Conservation (phyloP, 352 stramenopile species). For the Pythium aphanidermatum region DNA sequence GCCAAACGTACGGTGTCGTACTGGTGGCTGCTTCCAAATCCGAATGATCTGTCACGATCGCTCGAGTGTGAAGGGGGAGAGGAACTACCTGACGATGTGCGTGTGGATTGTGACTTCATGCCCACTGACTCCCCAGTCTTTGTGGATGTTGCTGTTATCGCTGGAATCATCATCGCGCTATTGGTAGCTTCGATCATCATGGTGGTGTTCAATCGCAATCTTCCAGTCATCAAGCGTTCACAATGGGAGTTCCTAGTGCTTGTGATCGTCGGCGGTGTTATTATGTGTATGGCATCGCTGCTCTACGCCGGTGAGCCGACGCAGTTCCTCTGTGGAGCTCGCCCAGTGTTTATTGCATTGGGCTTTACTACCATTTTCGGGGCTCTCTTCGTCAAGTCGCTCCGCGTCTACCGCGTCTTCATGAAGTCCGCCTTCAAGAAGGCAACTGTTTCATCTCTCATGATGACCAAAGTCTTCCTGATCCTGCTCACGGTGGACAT, state of each 20-base stretch:
- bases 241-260: slow-evolving; percentile 29
- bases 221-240: slow-evolving; percentile 31
- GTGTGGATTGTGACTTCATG: slow-evolving; percentile 19
- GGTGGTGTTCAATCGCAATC: slow-evolving; percentile 21
- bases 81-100: slow-evolving; percentile 5
- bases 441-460: slow-evolving; percentile 10
- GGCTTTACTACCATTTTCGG: slow-evolving; percentile 30
- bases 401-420: slow-evolving; percentile 37
- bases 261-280: slow-evolving; percentile 22
- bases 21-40: slow-evolving; percentile 31
- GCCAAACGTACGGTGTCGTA: slow-evolving; percentile 28
- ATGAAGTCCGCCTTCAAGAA: slow-evolving; percentile 23
- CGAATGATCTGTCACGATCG: slow-evolving; percentile 13
- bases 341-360: slow-evolving; percentile 15
- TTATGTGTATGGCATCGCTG: slow-evolving; percentile 19
- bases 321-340: slow-evolving; percentile 11
- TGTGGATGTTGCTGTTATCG: slow-evolving; percentile 15
- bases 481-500: slow-evolving; percentile 18
- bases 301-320: slow-evolving; percentile 20
- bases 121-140: slow-evolving; percentile 6
- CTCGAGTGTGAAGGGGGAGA: slow-evolving; percentile 25
- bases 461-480: slow-evolving; percentile 18
- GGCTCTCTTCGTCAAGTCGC: slow-evolving; percentile 26
- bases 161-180: slow-evolving; percentile 3
- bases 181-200: slow-evolving; percentile 13